Percentiles rank a stretch among this genome's conserved stretches.
These are phyloP conservation scores for Talaromyces funiculosus DNA, from an alignment of 2,329 filamentous ascomycete genomes.

Conservation along the genomic window DNA sequence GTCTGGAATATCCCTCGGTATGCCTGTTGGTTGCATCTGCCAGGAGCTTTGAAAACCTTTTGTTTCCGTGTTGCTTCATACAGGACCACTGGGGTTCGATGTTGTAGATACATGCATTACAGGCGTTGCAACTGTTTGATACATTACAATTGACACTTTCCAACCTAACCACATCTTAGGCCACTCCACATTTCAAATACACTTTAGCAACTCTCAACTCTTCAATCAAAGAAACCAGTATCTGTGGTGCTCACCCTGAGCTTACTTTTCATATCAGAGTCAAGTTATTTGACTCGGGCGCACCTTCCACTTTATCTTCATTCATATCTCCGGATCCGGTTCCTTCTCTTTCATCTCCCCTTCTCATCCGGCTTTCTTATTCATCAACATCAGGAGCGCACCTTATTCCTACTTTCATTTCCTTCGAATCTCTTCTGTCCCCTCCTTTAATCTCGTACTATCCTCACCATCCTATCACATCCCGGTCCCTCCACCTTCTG, in stretches of 20 bases:
- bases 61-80: slow-evolving; percentile 14
- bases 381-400: not conserved
- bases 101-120: slow-evolving; percentile 16
- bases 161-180: not conserved
- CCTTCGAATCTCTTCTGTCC: not conserved
- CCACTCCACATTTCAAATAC: not conserved
- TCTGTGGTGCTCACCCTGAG: not conserved
- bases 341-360: not conserved
- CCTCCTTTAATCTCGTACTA: not conserved
- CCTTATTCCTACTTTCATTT: not conserved
- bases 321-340: not conserved
- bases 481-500: not conserved
- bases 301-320: not conserved
- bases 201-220: not conserved
- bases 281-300: not conserved
- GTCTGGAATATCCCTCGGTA: slow-evolving; percentile 4
- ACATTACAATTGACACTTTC: slow-evolving; percentile 7
- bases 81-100: slow-evolving; percentile 11
- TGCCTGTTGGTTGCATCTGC: slow-evolving; percentile 11
- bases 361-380: slow-evolving; percentile 6
- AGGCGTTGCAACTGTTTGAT: slow-evolving; percentile 14
- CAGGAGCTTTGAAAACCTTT: slow-evolving; percentile 13
- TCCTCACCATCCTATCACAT: not conserved
- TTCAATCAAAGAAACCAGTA: not conserved
- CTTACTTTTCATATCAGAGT: not conserved